Conservation (phyloP, 164 flowering plant species). For the Macadamia tetraphylla region DNA sequence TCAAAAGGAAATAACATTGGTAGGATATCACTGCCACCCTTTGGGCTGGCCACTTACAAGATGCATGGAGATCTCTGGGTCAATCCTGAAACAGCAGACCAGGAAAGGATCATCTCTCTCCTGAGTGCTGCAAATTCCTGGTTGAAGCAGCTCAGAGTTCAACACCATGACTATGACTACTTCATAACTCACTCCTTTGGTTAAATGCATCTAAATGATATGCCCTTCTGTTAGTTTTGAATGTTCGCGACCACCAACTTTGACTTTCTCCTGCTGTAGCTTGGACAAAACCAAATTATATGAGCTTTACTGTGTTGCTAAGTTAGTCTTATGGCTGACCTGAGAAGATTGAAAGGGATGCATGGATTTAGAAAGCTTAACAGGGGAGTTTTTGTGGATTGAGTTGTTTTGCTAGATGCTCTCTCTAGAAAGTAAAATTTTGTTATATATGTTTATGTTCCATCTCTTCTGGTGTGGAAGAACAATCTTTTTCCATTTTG, state of each 20-base stretch:
- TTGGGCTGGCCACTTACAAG: conserved; percentile 48
- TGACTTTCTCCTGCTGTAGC: not conserved
- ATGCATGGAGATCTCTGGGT: conserved; percentile 50
- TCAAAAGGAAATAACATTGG: conserved; percentile 1
- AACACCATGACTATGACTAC: conserved; percentile 50
- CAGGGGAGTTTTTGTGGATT: not conserved
- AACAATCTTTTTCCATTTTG: too few species aligned
- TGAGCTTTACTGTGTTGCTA: not conserved
- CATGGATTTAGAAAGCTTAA: not conserved
- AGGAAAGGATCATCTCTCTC: conserved; percentile 23
- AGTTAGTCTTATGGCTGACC: not conserved
- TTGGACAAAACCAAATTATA: not conserved
- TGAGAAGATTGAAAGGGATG: not conserved
- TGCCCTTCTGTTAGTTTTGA: not conserved
- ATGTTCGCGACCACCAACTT: not conserved
- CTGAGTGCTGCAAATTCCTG: conserved; percentile 52
- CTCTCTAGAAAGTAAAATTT: too few species aligned
- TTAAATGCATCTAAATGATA: not conserved
- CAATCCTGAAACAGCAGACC: conserved; percentile 21
- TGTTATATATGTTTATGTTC: too few species aligned
- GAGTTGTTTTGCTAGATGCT: not conserved
- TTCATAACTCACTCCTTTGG: conserved; percentile 17
- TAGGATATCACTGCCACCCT: conserved; percentile 35
- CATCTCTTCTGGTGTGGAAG: too few species aligned
- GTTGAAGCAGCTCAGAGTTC: conserved; percentile 50